Base-by-base conservation (phyloP, 2,329 filamentous ascomycete genomes). In the Nemania sp. region DNA sequence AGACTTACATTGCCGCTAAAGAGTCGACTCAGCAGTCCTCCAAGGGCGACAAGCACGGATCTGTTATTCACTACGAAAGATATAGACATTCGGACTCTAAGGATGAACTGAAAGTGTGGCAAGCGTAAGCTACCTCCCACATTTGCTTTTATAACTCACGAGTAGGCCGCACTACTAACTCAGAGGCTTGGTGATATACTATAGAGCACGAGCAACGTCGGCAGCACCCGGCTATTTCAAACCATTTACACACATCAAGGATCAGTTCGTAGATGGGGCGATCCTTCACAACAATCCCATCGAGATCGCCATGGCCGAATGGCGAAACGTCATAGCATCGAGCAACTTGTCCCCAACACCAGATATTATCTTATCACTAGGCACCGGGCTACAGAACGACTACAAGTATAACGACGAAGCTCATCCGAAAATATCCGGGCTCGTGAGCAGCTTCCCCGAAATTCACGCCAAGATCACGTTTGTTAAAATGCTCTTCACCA, bases 151-250 rank as follows among this genome's bases (percentile, higher is more conserved):
- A 43, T 29, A 29, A 7, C 40, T n/a, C 40, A 43, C 18, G n/a
- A 47, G 2, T 32, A 1, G 10, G 29, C 4, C 25, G 9, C 17
- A 37, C 10, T 4, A n/a, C 21, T 32, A n/a, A 37, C 21, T 34
- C 12, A 51, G 11, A 29, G 25, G 7, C 25, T 29, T 12, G 3
- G 12, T 20, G 25, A 52, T 12, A 25, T 35, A n/a, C 17, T 4
- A 32, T 18, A 54, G 51, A 5, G 51, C 51, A 5, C 51, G 51
- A 15, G 51, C 51, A n/a, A 54, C 51, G 2, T 54, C 51, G 15
- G 37, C 37, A 2, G 51, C 51, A 20, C 51, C 51, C 2, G 51
- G 51, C 15, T 54, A 34, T 34, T 54, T 54, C 21, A 34, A 13
- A 11, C 21, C 39, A 1, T 54, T 54, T 32, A 52, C 10, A 39